A percentile compares a stretch with the other conserved stretches of the same genome.
phyloP scores from a whole-genome alignment of 108 stramenopile species.

The Stephanodiscus minutulus region DNA sequence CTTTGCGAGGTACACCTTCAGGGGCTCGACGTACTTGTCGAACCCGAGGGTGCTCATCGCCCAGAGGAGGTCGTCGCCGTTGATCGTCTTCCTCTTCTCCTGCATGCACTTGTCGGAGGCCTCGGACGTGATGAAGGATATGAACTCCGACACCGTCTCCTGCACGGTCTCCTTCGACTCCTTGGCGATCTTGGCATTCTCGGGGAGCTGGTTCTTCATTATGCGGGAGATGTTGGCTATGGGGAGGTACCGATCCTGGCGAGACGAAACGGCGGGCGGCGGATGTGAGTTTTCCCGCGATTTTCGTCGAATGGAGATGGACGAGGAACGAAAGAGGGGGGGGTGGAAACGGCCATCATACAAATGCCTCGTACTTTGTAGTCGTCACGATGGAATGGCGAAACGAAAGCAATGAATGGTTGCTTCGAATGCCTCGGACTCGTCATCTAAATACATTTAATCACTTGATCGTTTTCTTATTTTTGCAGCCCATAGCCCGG shows the following conservation, averaged over 20 bases:
- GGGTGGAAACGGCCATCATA: slow-evolving; percentile 6
- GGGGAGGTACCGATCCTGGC: slow-evolving; percentile 98
- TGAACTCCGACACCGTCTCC: slow-evolving; percentile 99
- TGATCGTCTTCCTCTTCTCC: slow-evolving; percentile 99
- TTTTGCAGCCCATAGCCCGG: not conserved
- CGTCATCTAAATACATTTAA: slow-evolving; percentile 22
- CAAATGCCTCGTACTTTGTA: slow-evolving; percentile 18
- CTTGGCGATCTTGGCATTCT: slow-evolving; percentile 99
- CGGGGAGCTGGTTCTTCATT: slow-evolving; percentile 98
- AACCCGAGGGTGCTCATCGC: slow-evolving; percentile 99
- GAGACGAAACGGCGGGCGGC: slow-evolving; percentile 2
- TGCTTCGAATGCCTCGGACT: slow-evolving; percentile 1
- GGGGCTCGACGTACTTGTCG: slow-evolving; percentile 98
- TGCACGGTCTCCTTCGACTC: slow-evolving; percentile 99
- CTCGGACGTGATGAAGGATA: slow-evolving; percentile 98
- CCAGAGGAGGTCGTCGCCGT: slow-evolving; percentile 98
- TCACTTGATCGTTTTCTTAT: slow-evolving; percentile 5
- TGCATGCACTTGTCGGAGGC: slow-evolving; percentile 98
- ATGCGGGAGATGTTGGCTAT: slow-evolving; percentile 99
- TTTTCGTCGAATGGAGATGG: not conserved
- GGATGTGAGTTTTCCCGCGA: not conserved
- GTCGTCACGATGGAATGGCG: slow-evolving; percentile 14
- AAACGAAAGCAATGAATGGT: slow-evolving; percentile 13
- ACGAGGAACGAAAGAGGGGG: not conserved
- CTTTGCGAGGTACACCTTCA: slow-evolving; percentile 96